phyloP scores from a whole-genome alignment of 176 grass and related monocot species.

The Phragmites australis region DNA sequence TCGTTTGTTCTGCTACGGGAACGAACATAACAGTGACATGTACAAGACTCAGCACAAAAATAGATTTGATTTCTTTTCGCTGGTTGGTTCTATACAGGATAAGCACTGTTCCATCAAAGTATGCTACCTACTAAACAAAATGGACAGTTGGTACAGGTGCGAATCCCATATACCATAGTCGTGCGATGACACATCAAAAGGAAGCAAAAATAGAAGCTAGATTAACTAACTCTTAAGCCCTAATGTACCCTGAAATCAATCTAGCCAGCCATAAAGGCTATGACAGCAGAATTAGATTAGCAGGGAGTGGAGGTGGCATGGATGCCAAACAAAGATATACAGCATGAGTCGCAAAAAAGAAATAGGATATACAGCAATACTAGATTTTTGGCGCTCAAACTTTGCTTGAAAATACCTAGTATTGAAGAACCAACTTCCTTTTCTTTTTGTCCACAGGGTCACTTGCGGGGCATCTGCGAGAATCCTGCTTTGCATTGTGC shows the following conservation, averaged over 20 bases:
- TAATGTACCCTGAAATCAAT: not conserved
- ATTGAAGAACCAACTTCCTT: constrained; percentile 42
- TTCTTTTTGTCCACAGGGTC: constrained; percentile 47
- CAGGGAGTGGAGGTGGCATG: not conserved
- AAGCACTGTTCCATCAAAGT: not conserved
- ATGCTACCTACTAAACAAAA: constrained; percentile 11
- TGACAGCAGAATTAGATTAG: constrained; percentile 5
- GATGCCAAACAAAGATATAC: constrained; percentile 24
- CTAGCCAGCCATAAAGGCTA: constrained; percentile 18
- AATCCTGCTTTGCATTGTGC: constrained; percentile 20
- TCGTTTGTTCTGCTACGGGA: not conserved
- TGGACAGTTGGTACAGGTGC: not conserved
- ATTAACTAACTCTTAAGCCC: constrained; percentile 3
- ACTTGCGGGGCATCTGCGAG: constrained; percentile 30
- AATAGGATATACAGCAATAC: constrained; percentile 25
- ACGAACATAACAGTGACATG: not conserved
- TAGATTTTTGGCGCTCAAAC: not conserved
- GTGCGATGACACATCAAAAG: constrained; percentile 15
- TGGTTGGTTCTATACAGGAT: not conserved
- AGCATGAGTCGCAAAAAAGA: constrained; percentile 17
- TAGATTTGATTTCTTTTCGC: not conserved
- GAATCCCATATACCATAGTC: constrained; percentile 9
- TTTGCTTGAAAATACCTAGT: constrained; percentile 31
- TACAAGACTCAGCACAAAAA: not conserved
- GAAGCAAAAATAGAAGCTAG: not conserved